Evolutionary conservation across 305 asterid genomes (phyloP), one percentile per base, ranked within the genome.

Genomic region (Stenogyne calaminthoides): DNA sequence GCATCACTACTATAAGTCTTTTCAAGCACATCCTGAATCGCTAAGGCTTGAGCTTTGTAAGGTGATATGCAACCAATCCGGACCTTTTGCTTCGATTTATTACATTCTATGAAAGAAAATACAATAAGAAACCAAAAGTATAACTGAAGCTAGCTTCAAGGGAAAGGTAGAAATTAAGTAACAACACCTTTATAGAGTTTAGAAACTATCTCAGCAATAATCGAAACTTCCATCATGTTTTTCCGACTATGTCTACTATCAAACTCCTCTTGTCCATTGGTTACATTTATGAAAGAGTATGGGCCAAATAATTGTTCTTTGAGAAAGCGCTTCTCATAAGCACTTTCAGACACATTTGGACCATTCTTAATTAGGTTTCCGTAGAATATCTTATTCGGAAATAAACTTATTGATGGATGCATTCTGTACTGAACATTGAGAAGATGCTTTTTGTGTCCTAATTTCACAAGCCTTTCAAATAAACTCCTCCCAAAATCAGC

Each of bases 21-120:
- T 37, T 88, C 91, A 15, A 89, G 84, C 59, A 67, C 81, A 40
- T 87, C 79, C 68, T 78, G 82, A 49, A 92, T 92, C 7, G 93
- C 96, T 34, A 8, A 51, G 7, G 85, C 96, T 80, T 90, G 96
- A 71, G 95, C 92, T 71, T 87, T 87, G 77, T 92, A 92, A 0
- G 96, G 96, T n/a, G 98, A 92, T 56, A 92, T 87, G 76, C 90
- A 83, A 3, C 96, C 98, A 61, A 92, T 83, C 12, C 89, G 81
- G 3, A 88, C 73, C 76, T 75, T 86, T 65, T 77, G 69, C 76
- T 75, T 84, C 9, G 82, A 80, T 5, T 64, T 67, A 14, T 19
- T 32, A 60, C 15, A 84, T 61, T 78, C 98, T 92, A 73, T 12
- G 49, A 73, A 25, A 22, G 20, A 44, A 54, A 25, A n/a, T 10